Percentiles rank a stretch among this genome's conserved stretches.
Evolutionary conservation across 2,329 filamentous ascomycete species (phyloP).

Genomic region (Fonsecaea pedrosoi): DNA sequence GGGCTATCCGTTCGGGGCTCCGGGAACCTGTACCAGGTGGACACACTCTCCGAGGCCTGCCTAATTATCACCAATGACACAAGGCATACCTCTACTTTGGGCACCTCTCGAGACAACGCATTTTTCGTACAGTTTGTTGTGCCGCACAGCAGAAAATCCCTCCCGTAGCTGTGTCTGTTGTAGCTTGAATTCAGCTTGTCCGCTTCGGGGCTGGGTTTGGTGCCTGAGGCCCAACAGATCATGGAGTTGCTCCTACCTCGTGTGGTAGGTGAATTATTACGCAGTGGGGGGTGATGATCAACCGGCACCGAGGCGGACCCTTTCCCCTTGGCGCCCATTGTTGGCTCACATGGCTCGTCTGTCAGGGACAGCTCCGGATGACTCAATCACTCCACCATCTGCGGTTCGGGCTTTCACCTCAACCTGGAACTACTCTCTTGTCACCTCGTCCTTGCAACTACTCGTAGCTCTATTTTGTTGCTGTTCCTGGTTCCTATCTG

Average conservation of each 20-base stretch:
- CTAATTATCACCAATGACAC: too few species aligned
- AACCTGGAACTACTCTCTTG: not conserved
- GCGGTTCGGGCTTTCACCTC: not conserved
- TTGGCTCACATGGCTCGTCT: not conserved
- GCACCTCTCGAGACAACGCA: not conserved
- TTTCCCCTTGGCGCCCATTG: constrained; percentile 25
- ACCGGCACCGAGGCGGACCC: not conserved
- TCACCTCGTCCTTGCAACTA: not conserved
- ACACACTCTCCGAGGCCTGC: too few species aligned
- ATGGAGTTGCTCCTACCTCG: too few species aligned
- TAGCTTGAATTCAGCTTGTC: not conserved
- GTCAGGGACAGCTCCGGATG: not conserved
- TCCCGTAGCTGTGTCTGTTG: not conserved
- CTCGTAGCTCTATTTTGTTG: not conserved
- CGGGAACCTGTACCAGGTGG: too few species aligned
- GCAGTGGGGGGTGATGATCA: not conserved
- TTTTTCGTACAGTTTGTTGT: not conserved
- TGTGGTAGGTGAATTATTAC: not conserved
- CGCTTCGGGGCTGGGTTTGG: too few species aligned
- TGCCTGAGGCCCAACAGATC: too few species aligned
- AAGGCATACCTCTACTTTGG: not conserved
- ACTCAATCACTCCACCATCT: constrained; percentile 7
- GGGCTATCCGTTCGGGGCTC: too few species aligned
- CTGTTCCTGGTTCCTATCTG: not conserved
- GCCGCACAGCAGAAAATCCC: not conserved